Evolutionary conservation across 495 filamentous ascomycete genomes (phyloP), one percentile per base, ranked within the genome.

Genomic region (Monascus purpureus): DNA sequence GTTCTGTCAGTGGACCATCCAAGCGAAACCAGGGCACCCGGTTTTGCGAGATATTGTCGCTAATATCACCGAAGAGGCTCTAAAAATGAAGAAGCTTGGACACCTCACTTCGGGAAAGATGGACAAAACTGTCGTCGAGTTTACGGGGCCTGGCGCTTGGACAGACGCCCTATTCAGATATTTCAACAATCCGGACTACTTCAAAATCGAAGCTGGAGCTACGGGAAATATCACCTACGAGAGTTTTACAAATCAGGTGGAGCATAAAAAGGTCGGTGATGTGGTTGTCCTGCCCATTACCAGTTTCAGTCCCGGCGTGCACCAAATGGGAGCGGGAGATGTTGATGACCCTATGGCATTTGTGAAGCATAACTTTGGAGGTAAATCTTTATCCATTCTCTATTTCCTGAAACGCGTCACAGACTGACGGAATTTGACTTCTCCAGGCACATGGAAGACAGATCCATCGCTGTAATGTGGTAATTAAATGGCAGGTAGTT

Each of bases 1-100:
- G 46, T 97, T 97, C 54, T 97, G 90, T 54, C 90, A 97, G 50
- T 97, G 90, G 90, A 97, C 90, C 3, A 94, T 97, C 31, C 88
- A 95, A 48, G 61, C 82, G 25, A 97, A 97, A 53, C 80, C 90
- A 0, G 90, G 90, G 6, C 90, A 97, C 46, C 90, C 90, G 0
- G 78, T 95, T 13, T 63, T 97, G 28, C 71, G 82, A 16, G 84
- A 95, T 35, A 72, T 95, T 31, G 82, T 97, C 17, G 68, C 82
- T 9, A 78, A 75, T 38, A 82, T 97, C 45, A 93, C 86, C 1
- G 64, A 80, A 40, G 73, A 85, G 47, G 79, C 87, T 5, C 61
- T 96, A 24, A 68, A 70, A 34, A 71, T 78, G 52, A 88, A 93
- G 58, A 63, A 68, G 39, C 61, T 61, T 13, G 82, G 81, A 1